Conservation (phyloP, 768 basidiomycete species). For the Termitomyces sp. region DNA sequence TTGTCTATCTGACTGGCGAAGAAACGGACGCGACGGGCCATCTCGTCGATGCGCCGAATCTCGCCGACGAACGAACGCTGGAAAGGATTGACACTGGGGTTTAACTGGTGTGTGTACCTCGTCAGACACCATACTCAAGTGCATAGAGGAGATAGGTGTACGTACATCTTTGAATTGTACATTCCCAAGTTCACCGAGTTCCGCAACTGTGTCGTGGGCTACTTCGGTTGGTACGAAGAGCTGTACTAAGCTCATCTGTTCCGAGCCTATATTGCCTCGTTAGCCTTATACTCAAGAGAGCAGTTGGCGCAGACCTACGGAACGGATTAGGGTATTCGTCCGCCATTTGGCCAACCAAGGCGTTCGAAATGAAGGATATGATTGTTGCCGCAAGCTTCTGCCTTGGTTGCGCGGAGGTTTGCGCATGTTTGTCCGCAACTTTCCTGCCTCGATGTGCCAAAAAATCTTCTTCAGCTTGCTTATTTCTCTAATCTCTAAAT, state of each 20-base stretch:
- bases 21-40: slow-evolving; percentile 91
- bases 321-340: slow-evolving; percentile 83
- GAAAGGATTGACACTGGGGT: slow-evolving; percentile 93
- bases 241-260: slow-evolving; percentile 97
- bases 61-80: slow-evolving; percentile 98
- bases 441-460: too few species aligned
- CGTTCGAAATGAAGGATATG: not conserved
- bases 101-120: slow-evolving; percentile 53
- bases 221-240: slow-evolving; percentile 97
- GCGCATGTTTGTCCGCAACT: slow-evolving; percentile 1
- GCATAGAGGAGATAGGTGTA: not conserved
- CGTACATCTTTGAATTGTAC: slow-evolving; percentile 95
- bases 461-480: too few species aligned
- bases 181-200: slow-evolving; percentile 92
- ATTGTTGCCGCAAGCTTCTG: not conserved
- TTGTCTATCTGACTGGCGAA: slow-evolving; percentile 83
- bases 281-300: not conserved
- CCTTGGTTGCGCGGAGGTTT: not conserved
- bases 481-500: too few species aligned
- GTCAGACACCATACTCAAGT: not conserved
- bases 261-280: slow-evolving; percentile 64
- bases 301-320: slow-evolving; percentile 47
- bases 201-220: slow-evolving; percentile 93
- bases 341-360: slow-evolving; percentile 45
- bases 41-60: slow-evolving; percentile 93